Conservation (phyloP, 108 stramenopile species). For the Nitzschia sp. region DNA sequence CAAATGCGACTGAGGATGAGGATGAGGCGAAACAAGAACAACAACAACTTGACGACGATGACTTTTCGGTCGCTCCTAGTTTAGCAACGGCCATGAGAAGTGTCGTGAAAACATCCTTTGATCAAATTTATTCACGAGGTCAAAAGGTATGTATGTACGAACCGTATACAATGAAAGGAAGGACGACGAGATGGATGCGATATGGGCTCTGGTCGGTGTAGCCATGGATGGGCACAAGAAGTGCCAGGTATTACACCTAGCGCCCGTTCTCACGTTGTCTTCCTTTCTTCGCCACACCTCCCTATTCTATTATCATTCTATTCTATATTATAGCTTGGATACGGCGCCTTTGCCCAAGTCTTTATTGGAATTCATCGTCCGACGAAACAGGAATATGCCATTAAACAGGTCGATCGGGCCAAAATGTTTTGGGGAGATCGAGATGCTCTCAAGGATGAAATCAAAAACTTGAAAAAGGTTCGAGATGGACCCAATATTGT, state of each 20-base stretch:
- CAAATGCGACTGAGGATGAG: too few species aligned
- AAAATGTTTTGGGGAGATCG: conserved; percentile 68
- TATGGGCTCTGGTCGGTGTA: too few species aligned
- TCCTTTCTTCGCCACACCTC: too few species aligned
- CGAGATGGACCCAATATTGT: conserved; percentile 84
- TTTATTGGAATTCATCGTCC: conserved; percentile 61
- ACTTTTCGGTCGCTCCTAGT: conserved; percentile 41
- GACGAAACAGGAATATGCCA: conserved; percentile 53
- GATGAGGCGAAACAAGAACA: neutral
- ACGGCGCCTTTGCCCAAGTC: conserved; percentile 81
- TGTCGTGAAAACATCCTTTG: conserved; percentile 37
- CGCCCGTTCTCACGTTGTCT: too few species aligned
- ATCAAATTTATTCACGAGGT: conserved; percentile 52
- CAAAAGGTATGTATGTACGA: conserved; percentile 47
- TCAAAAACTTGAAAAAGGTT: conserved; percentile 50
- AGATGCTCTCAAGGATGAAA: conserved; percentile 70
- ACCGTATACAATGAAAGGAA: too few species aligned
- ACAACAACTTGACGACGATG: conserved; percentile 26
- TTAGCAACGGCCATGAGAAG: conserved; percentile 24
- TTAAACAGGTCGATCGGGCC: conserved; percentile 73
- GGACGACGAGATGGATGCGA: too few species aligned
- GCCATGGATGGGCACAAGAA: too few species aligned
- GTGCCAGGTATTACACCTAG: too few species aligned
- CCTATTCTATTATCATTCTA: too few species aligned
- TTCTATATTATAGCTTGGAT: conserved; percentile 51